Base-by-base conservation (phyloP, 2,329 filamentous ascomycete genomes). In the Microdochium bolleyi region DNA sequence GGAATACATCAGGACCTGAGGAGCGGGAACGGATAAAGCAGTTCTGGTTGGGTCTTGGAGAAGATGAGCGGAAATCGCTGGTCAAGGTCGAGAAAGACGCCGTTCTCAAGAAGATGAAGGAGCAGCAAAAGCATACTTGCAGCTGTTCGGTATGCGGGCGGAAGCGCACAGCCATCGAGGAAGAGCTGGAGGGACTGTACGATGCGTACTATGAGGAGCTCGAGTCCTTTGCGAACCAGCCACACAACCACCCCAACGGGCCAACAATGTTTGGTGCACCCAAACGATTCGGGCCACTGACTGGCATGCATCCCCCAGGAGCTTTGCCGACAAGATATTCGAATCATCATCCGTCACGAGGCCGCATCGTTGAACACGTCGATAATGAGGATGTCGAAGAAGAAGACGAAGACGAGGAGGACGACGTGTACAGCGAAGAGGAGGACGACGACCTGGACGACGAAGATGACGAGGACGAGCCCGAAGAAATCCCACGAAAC, bases 31-130 rank as follows among this genome's bases (percentile, higher is more conserved):
- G 94, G 51, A 99, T 99, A 67, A 96, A 96, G 72, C 89, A 96
- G 61, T 99, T 97, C 71, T 99, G 94, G 94, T 80, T 99, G 51
- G 91, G 91, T 16, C 73, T 99, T 46, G 90, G 89, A 60, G 94
- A 99, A 69, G 89, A 95, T 37, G 92, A 97, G 68, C 88, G 94
- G 61, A 94, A 95, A 67, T 94, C 89, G 16, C 76, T 99, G 49
- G 91, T 99, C 65, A 96, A 96, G 71, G 92, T 99, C 27, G 94
- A 99, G 72, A 99, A 99, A 73, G 92, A 99, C 70, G 92, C 94
- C 8, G 94, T 99, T 0, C 74, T 99, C 53, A 91, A 89, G 66
- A 99, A 99, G 77, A 99, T 99, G 94, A 99, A 99, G 77, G 94
- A 99, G 70, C 94, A 99, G 70, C 94, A 99, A 70, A 97, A 97